Evolutionary conservation across 345 rosid genomes (phyloP), one percentile per base, ranked within the genome.

Genomic region (Murraya paniculata): DNA sequence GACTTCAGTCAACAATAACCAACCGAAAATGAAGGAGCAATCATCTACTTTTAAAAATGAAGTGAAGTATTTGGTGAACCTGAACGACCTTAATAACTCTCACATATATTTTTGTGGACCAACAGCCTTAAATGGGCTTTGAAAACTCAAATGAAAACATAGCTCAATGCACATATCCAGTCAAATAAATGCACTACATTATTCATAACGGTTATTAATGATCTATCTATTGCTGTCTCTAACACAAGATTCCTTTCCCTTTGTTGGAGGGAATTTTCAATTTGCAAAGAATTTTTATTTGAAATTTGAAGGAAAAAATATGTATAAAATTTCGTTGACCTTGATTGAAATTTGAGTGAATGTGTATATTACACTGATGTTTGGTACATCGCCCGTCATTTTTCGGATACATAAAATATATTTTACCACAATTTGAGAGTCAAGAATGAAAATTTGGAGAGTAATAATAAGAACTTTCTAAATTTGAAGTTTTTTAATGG

Each of bases 21-120:
- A 59, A 77, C 72, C 68, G 35, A 67, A 60, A 75, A 30, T 61
- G 41, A 36, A 75, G 83, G 82, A 68, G 67, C 73, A 24, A 78
- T 73, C 64, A 77, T 64, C 39, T n/a, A 33, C 65, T 14, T 33
- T 35, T 7, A 30, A 33, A 66, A 35, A 66, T 19, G 50, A 30
- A 28, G 11, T 64, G 41, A 38, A 55, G 22, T 1, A 3, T 50
- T 16, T 16, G 50, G 64, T 66, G 72, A 33, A 66, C 53, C 11
- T 14, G 27, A 75, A 31, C 71, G 19, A 66, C 72, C 62, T 50
- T 55, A 7, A 35, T 76, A 31, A 66, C 16, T 76, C 5, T n/a
- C 77, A 24, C 64, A 5, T 53, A 33, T 65, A 10, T 35, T 18
- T n/a, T 7, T 33, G 64, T 31, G 78, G 72, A 53, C 72, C 78